Base-by-base conservation (phyloP, 2,329 filamentous ascomycete species). In the Botrytis pseudocinerea region DNA sequence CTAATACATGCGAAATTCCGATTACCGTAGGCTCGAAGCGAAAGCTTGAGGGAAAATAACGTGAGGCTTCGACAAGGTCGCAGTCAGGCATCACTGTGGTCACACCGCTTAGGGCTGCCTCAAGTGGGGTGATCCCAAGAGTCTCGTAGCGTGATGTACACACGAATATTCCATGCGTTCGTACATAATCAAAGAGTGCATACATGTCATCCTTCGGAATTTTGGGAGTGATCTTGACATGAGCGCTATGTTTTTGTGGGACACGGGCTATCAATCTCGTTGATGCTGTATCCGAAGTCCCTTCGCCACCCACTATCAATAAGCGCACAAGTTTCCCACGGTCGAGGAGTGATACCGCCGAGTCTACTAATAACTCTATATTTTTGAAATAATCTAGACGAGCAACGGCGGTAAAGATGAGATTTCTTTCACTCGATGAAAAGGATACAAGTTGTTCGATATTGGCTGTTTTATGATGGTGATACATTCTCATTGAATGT, bases 61-160 rank as follows among this genome's bases (percentile, higher is more conserved):
- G 65, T 42, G 74, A 75, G 18, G 74, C 74, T 62, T 75, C 74
- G 4, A 75, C 74, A 28, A 72, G 71, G 20, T 64, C 28, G 46
- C 65, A 74, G 44, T 73, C 70, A n/a, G 69, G 65, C 60, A 75
- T 75, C 42, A 75, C 38, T 54, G 73, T 75, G 5, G 74, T 71
- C 10, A 75, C 74, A 62, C 69, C 65, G n/a, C 73, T 75, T 28
- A 75, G 61, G 35, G 66, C 72, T 12, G 74, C 73, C 32, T 75
- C 74, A 9, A 75, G 72, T 44, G 74, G 74, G 7, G 74, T 75
- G 51, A 75, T 74, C 32, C 72, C 73, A 32, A 75, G 65, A 28
- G 74, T 75, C 59, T 75, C 74, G 28, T 75, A 75, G 14, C 74
- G 74, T 40, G 74, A 75, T 46, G 74, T 74, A 62, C 74, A 75